These are phyloP conservation scores for Nicotiana undulata DNA, from an alignment of 257 asterid species.

Conservation along the genomic window DNA sequence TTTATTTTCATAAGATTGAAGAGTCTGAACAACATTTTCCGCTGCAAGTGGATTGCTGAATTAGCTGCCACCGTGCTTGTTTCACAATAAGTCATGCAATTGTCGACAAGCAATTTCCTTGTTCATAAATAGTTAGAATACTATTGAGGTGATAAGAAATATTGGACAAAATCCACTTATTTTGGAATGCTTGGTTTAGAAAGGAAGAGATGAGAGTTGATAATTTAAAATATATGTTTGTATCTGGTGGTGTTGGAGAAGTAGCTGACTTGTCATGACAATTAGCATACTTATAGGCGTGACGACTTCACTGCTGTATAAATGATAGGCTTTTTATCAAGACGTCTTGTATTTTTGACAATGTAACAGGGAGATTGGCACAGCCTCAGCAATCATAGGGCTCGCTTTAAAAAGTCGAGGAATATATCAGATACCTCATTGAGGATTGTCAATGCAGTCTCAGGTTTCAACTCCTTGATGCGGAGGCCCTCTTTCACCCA, in stretches of 20 bases:
- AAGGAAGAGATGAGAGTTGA: not conserved
- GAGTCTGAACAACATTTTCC: slow-evolving; percentile 1
- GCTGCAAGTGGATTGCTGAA: not conserved
- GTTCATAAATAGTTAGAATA: not conserved
- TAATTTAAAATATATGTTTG: not conserved
- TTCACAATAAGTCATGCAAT: not conserved
- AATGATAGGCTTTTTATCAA: not conserved
- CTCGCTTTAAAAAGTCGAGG: not conserved
- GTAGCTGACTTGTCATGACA: not conserved
- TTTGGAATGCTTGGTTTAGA: not conserved
- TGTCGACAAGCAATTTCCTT: not conserved
- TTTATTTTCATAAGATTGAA: not conserved
- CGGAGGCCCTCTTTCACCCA: slow-evolving; percentile 76
- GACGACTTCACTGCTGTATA: not conserved
- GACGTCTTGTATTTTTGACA: not conserved
- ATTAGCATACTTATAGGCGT: not conserved
- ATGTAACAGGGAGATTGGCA: not conserved
- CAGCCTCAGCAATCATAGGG: not conserved
- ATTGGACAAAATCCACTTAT: slow-evolving; percentile 7
- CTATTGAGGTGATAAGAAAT: not conserved
- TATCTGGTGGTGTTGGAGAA: not conserved
- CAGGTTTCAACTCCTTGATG: slow-evolving; percentile 66
- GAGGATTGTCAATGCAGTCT: slow-evolving; percentile 71
- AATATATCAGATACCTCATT: slow-evolving; percentile 46
- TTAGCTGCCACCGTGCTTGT: not conserved